Evolutionary conservation across 768 basidiomycete species (phyloP), one percentile per base, ranked within the genome.

Genomic region (Leccinum subgranulosum): DNA sequence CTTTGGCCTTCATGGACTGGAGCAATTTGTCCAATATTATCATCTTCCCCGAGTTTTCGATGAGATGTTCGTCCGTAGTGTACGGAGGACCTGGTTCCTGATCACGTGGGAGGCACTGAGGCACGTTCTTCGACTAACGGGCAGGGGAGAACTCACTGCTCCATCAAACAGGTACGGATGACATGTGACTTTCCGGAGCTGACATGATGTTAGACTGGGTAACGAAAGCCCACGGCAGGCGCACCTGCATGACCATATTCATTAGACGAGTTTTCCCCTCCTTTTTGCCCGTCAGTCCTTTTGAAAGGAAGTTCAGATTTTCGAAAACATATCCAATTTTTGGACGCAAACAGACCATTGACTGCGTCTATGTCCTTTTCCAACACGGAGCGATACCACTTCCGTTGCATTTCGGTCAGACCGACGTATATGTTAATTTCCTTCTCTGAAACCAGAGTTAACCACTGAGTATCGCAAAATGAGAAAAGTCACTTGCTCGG

Each of bases 301-400:
- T 23, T 10, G 1, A n/a, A 12, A 21, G 3, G 27, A 39, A 3
- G 2, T 58, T 54, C 36, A 58, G 48, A 50, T 31, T 46, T 23
- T 23, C 21, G 45, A 4, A 45, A 19, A 9, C 4, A 28, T 36
- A 29, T 1, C 11, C 9, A 49, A 6, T 17, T 12, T 12, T 31
- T 31, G 4, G 2, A 11, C 33, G 36, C 28, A 17, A 29, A 71
- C 81, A 46, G 57, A 85, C 94, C 94, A 68, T 98, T 98, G 43
- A 99, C 97, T 9, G 96, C 96, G 67, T 98, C 96, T 55, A 99
- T 98, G 69, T 98, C 96, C 76, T 98, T 98, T 75, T 98, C 94
- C 56, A 98, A 74, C 7, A 99, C 89, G 2, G 86, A 91, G 29
- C 93, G 87, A 73, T 99, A 98, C 97, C 96, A 98, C 69, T 95